Evolutionary conservation across 2,329 filamentous ascomycete species (phyloP).

Genomic region (Botryosphaeria dothidea): DNA sequence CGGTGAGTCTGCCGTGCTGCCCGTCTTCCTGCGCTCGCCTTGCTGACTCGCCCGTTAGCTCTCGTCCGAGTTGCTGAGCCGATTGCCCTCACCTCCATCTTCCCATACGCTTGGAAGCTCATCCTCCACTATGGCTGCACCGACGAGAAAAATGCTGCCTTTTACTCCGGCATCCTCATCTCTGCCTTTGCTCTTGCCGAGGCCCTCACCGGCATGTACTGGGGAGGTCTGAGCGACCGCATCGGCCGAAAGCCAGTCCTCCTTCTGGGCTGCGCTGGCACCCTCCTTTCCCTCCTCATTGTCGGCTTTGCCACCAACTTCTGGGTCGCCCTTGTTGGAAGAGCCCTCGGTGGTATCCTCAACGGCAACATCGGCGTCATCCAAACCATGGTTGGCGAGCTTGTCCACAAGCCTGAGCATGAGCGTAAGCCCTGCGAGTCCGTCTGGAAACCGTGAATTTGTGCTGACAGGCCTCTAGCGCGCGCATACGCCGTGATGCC

Average conservation of each 20-base stretch:
- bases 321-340: conserved; percentile 76
- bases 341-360: conserved; percentile 75
- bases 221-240: conserved; percentile 41
- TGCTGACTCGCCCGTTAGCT: conserved; percentile 52
- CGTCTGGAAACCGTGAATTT: not conserved
- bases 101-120: conserved; percentile 66
- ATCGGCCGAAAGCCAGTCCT: conserved; percentile 43
- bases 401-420: conserved; percentile 80
- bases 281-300: conserved; percentile 77
- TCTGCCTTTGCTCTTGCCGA: conserved; percentile 90
- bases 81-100: conserved; percentile 90
- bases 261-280: conserved; percentile 64
- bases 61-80: conserved; percentile 91
- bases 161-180: conserved; percentile 79
- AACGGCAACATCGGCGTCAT: conserved; percentile 93
- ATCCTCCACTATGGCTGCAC: conserved; percentile 39
- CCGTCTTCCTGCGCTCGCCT: not conserved
- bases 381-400: conserved; percentile 86
- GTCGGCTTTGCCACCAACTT: conserved; percentile 83
- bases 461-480: conserved; percentile 50
- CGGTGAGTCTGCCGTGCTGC: conserved; percentile 56
- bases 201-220: conserved; percentile 75
- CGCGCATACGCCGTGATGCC: conserved; percentile 90
- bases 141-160: conserved; percentile 59
- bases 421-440: conserved; percentile 64